Percentiles rank a stretch among this genome's conserved stretches.
phyloP scores from a whole-genome alignment of 306 rosid genomes.

The Prunus fruticosa region DNA sequence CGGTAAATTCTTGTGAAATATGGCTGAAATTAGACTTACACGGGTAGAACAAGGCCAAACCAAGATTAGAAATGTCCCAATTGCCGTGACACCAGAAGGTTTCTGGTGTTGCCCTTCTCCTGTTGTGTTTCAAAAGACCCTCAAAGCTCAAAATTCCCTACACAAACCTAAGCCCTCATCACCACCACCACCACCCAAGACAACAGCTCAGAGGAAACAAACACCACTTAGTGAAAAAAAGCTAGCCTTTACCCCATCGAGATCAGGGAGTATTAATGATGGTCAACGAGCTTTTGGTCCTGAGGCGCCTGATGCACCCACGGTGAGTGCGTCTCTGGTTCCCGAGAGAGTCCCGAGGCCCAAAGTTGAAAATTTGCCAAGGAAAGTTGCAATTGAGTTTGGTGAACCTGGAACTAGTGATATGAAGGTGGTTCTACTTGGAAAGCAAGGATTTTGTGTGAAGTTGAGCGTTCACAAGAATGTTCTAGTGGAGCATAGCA shows the following conservation, averaged over 20 bases:
- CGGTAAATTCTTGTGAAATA: constrained; percentile 34
- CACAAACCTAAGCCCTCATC: constrained; percentile 76
- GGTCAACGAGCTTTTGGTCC: constrained; percentile 47
- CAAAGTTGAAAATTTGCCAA: constrained; percentile 63
- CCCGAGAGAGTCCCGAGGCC: constrained; percentile 60
- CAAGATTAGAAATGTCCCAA: constrained; percentile 82
- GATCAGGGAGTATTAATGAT: constrained; percentile 48
- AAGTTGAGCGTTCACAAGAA: constrained; percentile 82
- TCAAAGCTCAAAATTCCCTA: constrained; percentile 64
- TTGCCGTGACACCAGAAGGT: constrained; percentile 93
- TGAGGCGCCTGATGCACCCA: constrained; percentile 49
- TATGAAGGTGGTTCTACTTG: constrained; percentile 62
- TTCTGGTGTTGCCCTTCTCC: constrained; percentile 97
- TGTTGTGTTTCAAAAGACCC: constrained; percentile 81
- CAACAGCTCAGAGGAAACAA: constrained; percentile 47
- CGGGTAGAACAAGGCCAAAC: constrained; percentile 70
- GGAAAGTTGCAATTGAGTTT: constrained; percentile 93
- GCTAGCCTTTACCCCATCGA: constrained; percentile 45
- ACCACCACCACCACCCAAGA: constrained; percentile 60
- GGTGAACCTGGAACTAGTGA: constrained; percentile 89
- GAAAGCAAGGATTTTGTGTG: constrained; percentile 92
- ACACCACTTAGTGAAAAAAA: constrained; percentile 46
- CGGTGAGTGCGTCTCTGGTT: constrained; percentile 39
- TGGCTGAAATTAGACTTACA: constrained; percentile 68
- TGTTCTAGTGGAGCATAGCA: constrained; percentile 57